Evolutionary conservation across 1,284 basidiomycete genomes (phyloP), one percentile per base, ranked within the genome.

Genomic region (Ceratobasidium sp.): DNA sequence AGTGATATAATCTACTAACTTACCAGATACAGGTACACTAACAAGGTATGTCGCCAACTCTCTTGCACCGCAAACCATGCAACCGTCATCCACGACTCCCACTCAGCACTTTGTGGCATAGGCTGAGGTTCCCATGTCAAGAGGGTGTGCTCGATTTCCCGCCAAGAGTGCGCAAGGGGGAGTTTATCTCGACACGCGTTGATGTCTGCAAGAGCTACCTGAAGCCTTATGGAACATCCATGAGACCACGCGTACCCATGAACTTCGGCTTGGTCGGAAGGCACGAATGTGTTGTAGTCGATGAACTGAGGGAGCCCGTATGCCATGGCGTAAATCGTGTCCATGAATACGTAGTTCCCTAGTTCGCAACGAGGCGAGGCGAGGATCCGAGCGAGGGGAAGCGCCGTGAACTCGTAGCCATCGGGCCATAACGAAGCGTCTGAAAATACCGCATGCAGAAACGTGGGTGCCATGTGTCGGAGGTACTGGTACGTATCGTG

Each of bases 401-500:
- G n/a, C 3, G 31, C 35, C 15, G 20, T 53, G 6, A 35, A 53
- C 7, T 31, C 13, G 2, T 47, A 25, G 38, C 53, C 6, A 3
- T 49, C 47, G 25, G 62, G 62, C 62, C 49, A 65, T 5, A 65
- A 20, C 6, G 50, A 25, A 4, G 62, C 49, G n/a, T 53, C 35
- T 1, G 62, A 47, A 25, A 65, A 65, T 4, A 49, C 50, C 22
- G 42, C 25, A 17, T 65, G 47, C 47, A 65, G 27, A 34, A 65
- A 65, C 2, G 47, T 42, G 0, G 62, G 49, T 27, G 50, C 31
- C 8, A 42, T 53, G 1, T 31, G 13, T n/a, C 38, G 32, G 32
- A 65, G 12, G 17, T 40, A 40, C n/a, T n/a, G n/a, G n/a, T n/a
- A n/a, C n/a, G n/a, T n/a, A n/a, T n/a, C n/a, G n/a, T n/a, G n/a